Conservation (phyloP, 192 early-diverging fungal species). For the Podochytrium sp. region DNA sequence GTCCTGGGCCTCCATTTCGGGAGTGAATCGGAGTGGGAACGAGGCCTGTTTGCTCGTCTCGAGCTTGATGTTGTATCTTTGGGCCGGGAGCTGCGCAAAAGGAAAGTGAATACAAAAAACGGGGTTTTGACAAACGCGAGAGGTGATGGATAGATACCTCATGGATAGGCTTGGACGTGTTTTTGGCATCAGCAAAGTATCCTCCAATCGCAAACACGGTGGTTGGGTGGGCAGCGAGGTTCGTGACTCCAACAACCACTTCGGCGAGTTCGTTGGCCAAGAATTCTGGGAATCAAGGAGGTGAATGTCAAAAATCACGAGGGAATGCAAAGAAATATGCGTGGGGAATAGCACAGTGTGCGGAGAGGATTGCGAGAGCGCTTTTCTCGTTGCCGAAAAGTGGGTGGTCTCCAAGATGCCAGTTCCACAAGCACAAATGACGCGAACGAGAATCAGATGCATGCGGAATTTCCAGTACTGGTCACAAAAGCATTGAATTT, state of each 20-base stretch:
- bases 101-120: not conserved
- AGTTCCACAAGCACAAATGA: no score
- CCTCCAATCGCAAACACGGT: conserved; percentile 17
- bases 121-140: not conserved
- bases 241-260: conserved; percentile 27
- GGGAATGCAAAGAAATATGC: not conserved
- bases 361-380: no score
- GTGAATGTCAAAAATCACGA: not conserved
- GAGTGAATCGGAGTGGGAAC: conserved; percentile 24
- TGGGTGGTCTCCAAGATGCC: no score
- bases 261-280: conserved; percentile 15
- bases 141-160: not conserved
- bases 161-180: conserved; percentile 23
- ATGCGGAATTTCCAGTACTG: no score
- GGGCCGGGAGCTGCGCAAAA: not conserved
- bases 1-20: conserved; percentile 37
- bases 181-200: conserved; percentile 23
- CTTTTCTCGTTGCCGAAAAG: no score
- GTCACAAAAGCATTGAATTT: no score
- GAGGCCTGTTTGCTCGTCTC: conserved; percentile 29
- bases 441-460: no score
- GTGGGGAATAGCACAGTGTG: no score
- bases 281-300: conserved; percentile 1
- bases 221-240: conserved; percentile 1
- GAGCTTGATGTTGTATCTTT: conserved; percentile 24